A percentile compares a stretch with the other conserved stretches of the same genome.
These are phyloP conservation scores for Nannochloris sp. DNA, from an alignment of 139 green algal genomes.

Conservation along the genomic window DNA sequence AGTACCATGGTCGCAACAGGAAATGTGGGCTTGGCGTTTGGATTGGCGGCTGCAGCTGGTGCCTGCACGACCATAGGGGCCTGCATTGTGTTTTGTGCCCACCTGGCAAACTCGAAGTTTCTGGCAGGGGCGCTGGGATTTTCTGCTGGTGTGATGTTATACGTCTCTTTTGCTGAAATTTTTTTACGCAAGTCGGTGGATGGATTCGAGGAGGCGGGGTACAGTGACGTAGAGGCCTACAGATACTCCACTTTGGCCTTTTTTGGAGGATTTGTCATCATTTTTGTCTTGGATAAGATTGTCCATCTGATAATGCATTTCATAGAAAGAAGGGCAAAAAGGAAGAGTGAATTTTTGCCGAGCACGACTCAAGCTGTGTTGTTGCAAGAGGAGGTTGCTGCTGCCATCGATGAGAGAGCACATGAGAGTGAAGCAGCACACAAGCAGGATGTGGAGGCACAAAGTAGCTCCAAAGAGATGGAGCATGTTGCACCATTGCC, in stretches of 20 bases:
- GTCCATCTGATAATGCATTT: conserved; percentile 30
- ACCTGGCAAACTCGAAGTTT: conserved; percentile 32
- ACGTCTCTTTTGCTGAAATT: conserved; percentile 62
- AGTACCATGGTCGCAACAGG: conserved; percentile 2
- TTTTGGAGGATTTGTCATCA: conserved; percentile 48
- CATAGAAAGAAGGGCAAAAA: neutral
- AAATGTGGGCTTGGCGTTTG: conserved; percentile 55
- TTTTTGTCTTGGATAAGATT: conserved; percentile 36
- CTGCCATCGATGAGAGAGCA: no score
- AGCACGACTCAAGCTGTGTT: conserved; percentile 10
- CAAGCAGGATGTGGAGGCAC: no score
- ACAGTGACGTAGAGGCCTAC: conserved; percentile 18
- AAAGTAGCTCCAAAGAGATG: no score
- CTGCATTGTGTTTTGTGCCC: conserved; percentile 42
- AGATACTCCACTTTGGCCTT: conserved; percentile 52
- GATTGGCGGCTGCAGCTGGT: conserved; percentile 46
- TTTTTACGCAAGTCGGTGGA: conserved; percentile 38
- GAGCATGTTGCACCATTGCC: no score
- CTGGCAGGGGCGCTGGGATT: conserved; percentile 44
- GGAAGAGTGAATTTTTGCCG: neutral
- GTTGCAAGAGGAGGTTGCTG: neutral
- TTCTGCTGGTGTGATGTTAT: conserved; percentile 61
- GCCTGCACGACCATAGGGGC: conserved; percentile 43
- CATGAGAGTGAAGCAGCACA: no score
- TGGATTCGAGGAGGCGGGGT: conserved; percentile 32